Percentiles rank a stretch among this genome's conserved stretches.
These are phyloP conservation scores for Globisporangium cederbergense DNA, from an alignment of 352 stramenopile genomes.

Conservation along the genomic window DNA sequence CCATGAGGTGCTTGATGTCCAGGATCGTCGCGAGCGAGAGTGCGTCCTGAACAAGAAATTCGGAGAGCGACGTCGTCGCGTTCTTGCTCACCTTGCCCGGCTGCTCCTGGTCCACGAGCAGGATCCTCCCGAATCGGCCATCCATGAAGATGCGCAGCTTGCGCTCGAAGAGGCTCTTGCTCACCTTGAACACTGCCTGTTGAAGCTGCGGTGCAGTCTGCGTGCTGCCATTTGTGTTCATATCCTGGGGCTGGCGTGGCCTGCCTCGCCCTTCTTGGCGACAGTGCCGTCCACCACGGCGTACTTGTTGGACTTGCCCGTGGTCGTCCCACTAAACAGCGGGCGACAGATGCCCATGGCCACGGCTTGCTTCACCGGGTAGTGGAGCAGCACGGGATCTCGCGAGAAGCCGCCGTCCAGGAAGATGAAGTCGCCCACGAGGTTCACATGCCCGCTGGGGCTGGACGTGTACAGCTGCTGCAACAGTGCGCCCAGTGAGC, in stretches of 20 bases:
- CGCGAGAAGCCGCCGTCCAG: not conserved
- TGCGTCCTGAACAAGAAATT: constrained; percentile 40
- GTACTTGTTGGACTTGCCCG: not conserved
- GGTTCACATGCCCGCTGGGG: constrained; percentile 20
- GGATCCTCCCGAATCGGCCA: constrained; percentile 27
- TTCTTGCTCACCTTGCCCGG: constrained; percentile 29
- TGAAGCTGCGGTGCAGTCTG: not conserved
- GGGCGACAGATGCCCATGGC: not conserved
- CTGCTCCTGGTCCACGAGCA: constrained; percentile 37
- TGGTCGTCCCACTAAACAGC: not conserved
- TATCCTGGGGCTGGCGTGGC: too few species aligned
- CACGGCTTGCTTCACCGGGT: not conserved
- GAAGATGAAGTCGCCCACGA: not conserved
- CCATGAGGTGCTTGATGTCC: constrained; percentile 52
- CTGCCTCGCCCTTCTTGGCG: not conserved
- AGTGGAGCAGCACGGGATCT: not conserved
- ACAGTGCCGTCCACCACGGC: not conserved
- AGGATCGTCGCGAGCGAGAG: constrained; percentile 44
- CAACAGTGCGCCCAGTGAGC: constrained; percentile 34
- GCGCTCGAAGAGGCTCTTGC: constrained; percentile 47
- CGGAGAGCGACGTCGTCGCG: constrained; percentile 21
- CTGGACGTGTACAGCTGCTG: constrained; percentile 47
- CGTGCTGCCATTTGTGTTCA: not conserved
- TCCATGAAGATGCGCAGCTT: constrained; percentile 31
- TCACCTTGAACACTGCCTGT: not conserved